phyloP scores from a whole-genome alignment of 1,139 yeast species.

The Taiozyma sp. region DNA sequence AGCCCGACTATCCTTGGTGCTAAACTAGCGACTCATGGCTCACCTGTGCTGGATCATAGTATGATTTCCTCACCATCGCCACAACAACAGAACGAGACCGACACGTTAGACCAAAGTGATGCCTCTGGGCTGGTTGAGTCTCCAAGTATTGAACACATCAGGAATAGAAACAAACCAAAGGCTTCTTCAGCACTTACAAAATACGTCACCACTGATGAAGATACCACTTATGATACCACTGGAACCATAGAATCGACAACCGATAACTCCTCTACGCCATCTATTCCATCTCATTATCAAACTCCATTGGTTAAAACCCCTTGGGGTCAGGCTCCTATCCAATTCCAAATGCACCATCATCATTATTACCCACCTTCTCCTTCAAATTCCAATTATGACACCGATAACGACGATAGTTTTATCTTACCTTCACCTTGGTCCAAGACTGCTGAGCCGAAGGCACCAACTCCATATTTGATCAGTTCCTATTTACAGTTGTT shows the following conservation, averaged over 20 bases:
- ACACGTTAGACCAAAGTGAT: not conserved
- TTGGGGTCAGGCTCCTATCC: conserved; percentile 21
- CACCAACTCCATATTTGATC: conserved; percentile 42
- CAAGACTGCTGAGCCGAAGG: conserved; percentile 19
- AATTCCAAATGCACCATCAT: conserved; percentile 40
- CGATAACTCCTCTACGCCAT: conserved; percentile 2
- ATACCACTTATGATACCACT: not conserved
- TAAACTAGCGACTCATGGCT: conserved; percentile 7
- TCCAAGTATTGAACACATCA: conserved; percentile 5
- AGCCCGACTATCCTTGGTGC: conserved; percentile 12
- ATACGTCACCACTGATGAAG: conserved; percentile 10
- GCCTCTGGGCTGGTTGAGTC: not conserved
- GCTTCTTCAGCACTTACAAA: conserved; percentile 12
- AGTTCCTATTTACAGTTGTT: conserved; percentile 56
- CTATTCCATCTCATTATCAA: conserved; percentile 3
- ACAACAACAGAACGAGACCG: not conserved
- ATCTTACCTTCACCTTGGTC: conserved; percentile 45
- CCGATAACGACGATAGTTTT: conserved; percentile 2
- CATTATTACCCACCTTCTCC: conserved; percentile 32
- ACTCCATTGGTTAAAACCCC: conserved; percentile 11
- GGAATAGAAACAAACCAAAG: conserved; percentile 9
- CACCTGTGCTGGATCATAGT: conserved; percentile 1
- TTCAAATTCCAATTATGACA: conserved; percentile 1
- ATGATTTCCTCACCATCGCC: not conserved
- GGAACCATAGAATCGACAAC: conserved; percentile 1